A percentile compares a stretch with the other conserved stretches of the same genome.
These are phyloP conservation scores for Oryza glaberrima DNA, from an alignment of 176 grass and related monocot genomes.

Conservation along the genomic window DNA sequence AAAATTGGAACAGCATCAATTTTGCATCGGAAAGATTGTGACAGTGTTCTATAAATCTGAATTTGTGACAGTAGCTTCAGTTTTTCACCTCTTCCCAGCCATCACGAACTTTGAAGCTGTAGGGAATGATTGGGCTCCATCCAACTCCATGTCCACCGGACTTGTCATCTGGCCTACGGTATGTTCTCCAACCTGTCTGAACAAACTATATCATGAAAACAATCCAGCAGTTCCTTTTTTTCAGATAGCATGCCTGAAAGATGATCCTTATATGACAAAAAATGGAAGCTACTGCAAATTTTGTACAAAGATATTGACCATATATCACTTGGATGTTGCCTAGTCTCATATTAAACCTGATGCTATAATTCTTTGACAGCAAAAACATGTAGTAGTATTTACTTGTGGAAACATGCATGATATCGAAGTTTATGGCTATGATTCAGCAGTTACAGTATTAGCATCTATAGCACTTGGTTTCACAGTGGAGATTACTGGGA, in stretches of 20 bases:
- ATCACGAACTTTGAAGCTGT: conserved; percentile 82
- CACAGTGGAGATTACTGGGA: not conserved
- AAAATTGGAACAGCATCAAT: not conserved
- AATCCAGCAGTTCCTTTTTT: not conserved
- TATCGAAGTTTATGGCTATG: not conserved
- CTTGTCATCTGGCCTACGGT: conserved; percentile 88
- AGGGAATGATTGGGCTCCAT: conserved; percentile 95
- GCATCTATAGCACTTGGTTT: not conserved
- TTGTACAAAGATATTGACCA: not conserved
- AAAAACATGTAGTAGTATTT: not conserved
- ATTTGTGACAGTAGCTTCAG: conserved; percentile 8
- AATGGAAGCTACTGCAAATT: not conserved
- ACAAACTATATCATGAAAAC: conserved; percentile 52
- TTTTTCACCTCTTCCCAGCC: conserved; percentile 79
- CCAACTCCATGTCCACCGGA: conserved; percentile 94
- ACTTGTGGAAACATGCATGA: not conserved
- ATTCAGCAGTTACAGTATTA: not conserved
- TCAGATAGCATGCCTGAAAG: not conserved
- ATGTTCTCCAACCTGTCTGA: conserved; percentile 97
- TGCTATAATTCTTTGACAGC: not conserved
- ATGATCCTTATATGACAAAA: not conserved
- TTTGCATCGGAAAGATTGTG: not conserved
- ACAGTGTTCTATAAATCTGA: not conserved
- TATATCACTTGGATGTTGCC: not conserved
- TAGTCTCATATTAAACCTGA: not conserved